phyloP scores from a whole-genome alignment of 2,329 filamentous ascomycete species.

The Penicillium sp. region DNA sequence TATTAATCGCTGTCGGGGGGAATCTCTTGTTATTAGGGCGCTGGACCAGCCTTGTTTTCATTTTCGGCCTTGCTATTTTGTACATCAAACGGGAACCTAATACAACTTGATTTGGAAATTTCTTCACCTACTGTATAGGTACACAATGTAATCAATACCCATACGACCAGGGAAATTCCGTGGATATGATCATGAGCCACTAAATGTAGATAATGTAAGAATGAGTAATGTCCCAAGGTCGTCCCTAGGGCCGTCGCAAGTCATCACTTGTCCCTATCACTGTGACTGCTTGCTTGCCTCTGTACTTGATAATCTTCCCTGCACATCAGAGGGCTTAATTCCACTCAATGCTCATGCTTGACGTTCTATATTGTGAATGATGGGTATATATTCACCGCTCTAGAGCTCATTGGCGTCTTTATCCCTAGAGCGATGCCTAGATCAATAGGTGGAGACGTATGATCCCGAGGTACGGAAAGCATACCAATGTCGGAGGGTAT shows the following conservation, averaged over 20 bases:
- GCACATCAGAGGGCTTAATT: not conserved
- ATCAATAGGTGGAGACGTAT: not conserved
- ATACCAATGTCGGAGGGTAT: not conserved
- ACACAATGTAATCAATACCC: no score
- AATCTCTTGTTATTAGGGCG: not conserved
- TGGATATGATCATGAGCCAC: no score
- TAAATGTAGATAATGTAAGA: no score
- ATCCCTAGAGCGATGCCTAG: not conserved
- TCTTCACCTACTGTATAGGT: not conserved
- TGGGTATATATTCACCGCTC: not conserved
- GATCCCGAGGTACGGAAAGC: not conserved
- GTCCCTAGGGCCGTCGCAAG: not conserved
- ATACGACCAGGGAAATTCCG: no score
- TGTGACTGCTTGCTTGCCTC: not conserved
- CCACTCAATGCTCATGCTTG: not conserved
- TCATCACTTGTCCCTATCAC: not conserved
- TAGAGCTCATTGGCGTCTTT: not conserved
- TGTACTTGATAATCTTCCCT: not conserved
- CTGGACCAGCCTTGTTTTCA: not conserved
- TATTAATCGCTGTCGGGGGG: not conserved
- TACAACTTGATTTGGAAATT: not conserved
- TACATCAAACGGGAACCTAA: not conserved
- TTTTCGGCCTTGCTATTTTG: not conserved
- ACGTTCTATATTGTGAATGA: slow-evolving; percentile 2
- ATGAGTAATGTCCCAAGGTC: no score